phyloP scores from a whole-genome alignment of 208 protist genomes.

The Naegleria fowleri region DNA sequence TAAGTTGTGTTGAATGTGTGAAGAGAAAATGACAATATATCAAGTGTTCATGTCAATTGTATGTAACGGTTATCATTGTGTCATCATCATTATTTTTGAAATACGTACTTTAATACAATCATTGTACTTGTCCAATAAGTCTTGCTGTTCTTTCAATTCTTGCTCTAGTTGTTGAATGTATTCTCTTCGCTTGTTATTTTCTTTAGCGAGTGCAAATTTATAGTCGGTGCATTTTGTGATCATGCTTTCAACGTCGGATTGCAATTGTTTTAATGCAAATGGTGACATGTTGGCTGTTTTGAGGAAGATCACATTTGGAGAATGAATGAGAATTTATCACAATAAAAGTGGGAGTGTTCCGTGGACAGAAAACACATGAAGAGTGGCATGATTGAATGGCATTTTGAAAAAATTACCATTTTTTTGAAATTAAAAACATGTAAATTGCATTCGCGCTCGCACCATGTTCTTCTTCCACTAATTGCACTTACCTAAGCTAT shows the following conservation, averaged over 20 bases:
- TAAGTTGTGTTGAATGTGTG: background rate
- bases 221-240: background rate
- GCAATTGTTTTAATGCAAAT: background rate
- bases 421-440: background rate
- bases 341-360: no score
- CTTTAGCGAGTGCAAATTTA: background rate
- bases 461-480: background rate
- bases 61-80: background rate
- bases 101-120: background rate
- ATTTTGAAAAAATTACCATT: background rate
- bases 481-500: background rate
- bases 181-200: conserved; percentile 9
- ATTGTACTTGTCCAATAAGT: background rate
- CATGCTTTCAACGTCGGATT: background rate
- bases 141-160: background rate
- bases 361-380: no score
- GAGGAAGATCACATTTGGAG: no score
- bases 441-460: background rate
- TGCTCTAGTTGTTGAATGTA: background rate
- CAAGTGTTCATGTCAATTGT: no score
- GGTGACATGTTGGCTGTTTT: background rate
- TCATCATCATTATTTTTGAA: background rate
- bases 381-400: no score
- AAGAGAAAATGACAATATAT: background rate
- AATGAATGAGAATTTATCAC: background rate